Percentiles rank a stretch among this genome's conserved stretches.
phyloP scores from a whole-genome alignment of 352 stramenopile genomes.

The Aphanomyces stellatus region DNA sequence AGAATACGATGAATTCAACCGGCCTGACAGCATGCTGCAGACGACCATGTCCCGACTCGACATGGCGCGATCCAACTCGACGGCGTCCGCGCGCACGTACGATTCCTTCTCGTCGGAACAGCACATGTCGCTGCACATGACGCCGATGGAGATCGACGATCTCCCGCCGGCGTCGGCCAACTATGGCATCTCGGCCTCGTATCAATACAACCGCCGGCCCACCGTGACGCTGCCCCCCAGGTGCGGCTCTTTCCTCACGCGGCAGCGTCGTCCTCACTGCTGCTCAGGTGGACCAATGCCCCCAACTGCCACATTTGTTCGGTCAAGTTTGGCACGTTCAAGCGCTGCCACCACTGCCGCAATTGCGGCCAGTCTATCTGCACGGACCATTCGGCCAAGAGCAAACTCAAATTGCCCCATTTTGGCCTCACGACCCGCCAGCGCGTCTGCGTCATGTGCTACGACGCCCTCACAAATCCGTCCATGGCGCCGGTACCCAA shows the following conservation, averaged over 20 bases:
- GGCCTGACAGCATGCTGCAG: neutral
- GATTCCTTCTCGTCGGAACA: conserved; percentile 8
- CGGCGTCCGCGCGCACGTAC: neutral
- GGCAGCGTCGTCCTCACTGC: neutral
- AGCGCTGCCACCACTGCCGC: conserved; percentile 81
- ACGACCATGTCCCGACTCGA: neutral
- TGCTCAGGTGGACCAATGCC: conserved; percentile 73
- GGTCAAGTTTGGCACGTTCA: conserved; percentile 67
- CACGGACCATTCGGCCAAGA: conserved; percentile 69
- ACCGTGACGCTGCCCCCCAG: conserved; percentile 64
- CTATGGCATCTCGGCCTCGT: neutral
- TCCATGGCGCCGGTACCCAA: no score
- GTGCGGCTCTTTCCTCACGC: neutral
- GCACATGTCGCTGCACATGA: conserved; percentile 11
- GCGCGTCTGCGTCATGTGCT: conserved; percentile 74
- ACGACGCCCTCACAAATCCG: conserved; percentile 39
- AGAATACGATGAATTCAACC: neutral
- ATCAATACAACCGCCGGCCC: conserved; percentile 12
- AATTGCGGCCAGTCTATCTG: conserved; percentile 85
- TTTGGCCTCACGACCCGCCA: conserved; percentile 71
- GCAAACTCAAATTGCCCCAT: conserved; percentile 73
- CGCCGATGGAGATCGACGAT: conserved; percentile 12
- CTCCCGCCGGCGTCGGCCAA: neutral
- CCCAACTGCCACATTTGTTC: conserved; percentile 79
- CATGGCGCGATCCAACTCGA: neutral